Conservation (phyloP, 129 eudicot species). For the Deinandra increscens region DNA sequence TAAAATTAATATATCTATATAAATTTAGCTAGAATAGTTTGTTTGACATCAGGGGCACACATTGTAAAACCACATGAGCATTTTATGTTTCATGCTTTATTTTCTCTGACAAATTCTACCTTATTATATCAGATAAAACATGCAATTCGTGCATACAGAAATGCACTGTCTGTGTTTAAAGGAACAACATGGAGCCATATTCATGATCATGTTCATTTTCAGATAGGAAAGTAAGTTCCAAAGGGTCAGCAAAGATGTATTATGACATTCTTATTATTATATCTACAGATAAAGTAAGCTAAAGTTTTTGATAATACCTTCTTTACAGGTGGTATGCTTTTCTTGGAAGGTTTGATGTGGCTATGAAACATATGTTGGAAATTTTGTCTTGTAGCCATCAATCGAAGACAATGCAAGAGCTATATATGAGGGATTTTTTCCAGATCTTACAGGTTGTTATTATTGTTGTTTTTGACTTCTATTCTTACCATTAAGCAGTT, state of each 20-base stretch:
- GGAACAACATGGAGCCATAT: slow-evolving; percentile 88
- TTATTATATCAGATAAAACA: slow-evolving; percentile 68
- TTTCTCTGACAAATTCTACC: slow-evolving; percentile 26
- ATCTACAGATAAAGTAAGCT: slow-evolving; percentile 2
- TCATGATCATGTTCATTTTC: slow-evolving; percentile 88
- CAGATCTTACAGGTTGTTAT: slow-evolving; percentile 82
- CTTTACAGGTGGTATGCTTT: slow-evolving; percentile 83
- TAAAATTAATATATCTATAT: not conserved
- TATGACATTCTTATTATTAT: not conserved
- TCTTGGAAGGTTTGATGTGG: slow-evolving; percentile 84
- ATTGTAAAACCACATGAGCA: slow-evolving; percentile 7
- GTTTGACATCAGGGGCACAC: slow-evolving; percentile 14
- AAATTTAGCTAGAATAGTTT: slow-evolving; percentile 9
- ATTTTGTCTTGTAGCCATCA: slow-evolving; percentile 89
- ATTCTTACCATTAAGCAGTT: slow-evolving; percentile 11
- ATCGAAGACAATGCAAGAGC: slow-evolving; percentile 78
- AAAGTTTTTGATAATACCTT: slow-evolving; percentile 9
- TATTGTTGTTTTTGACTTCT: not conserved
- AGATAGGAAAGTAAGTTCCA: slow-evolving; percentile 80
- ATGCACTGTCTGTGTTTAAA: slow-evolving; percentile 81
- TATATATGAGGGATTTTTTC: slow-evolving; percentile 72
- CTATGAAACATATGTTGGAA: slow-evolving; percentile 81
- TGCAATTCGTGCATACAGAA: slow-evolving; percentile 89
- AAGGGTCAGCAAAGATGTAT: slow-evolving; percentile 13
- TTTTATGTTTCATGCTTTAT: slow-evolving; percentile 16